Conservation (phyloP, 768 basidiomycete genomes). For the Psilocybe subaeruginosa region DNA sequence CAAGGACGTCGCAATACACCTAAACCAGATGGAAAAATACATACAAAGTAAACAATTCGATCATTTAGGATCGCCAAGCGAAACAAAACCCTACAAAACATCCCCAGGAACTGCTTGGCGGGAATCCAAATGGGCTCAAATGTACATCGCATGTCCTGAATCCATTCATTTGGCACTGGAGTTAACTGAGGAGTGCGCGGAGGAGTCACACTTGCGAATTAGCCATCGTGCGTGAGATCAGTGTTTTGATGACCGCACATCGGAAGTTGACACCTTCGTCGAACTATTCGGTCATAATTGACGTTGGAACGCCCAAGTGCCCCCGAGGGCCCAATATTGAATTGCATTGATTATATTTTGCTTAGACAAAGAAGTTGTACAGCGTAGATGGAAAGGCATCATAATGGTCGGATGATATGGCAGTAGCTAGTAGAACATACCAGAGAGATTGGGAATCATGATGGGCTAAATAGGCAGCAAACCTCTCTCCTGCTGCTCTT, state of each 20-base stretch:
- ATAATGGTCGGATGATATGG: not conserved
- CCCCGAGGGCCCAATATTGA: not conserved
- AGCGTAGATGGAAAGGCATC: not conserved
- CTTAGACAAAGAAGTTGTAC: not conserved
- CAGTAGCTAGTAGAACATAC: not conserved
- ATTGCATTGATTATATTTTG: not conserved
- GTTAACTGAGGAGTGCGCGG: not conserved
- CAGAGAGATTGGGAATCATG: not conserved
- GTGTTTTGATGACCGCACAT: not conserved
- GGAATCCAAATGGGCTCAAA: too few species aligned
- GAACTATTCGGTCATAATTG: not conserved
- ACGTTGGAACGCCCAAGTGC: not conserved
- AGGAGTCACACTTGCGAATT: not conserved
- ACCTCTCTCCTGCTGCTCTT: too few species aligned
- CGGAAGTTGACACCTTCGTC: not conserved
- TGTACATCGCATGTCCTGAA: not conserved
- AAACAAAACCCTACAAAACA: not conserved
- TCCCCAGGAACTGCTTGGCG: not conserved
- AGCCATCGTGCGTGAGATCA: not conserved
- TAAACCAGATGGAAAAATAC: conserved; percentile 10
- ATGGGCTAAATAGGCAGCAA: too few species aligned
- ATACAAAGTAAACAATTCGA: conserved; percentile 1
- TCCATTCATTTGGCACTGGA: not conserved
- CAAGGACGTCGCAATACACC: not conserved
- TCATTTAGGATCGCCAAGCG: not conserved